Base-by-base conservation (phyloP, 192 early-diverging fungal species). In the Coemansia reversa region DNA sequence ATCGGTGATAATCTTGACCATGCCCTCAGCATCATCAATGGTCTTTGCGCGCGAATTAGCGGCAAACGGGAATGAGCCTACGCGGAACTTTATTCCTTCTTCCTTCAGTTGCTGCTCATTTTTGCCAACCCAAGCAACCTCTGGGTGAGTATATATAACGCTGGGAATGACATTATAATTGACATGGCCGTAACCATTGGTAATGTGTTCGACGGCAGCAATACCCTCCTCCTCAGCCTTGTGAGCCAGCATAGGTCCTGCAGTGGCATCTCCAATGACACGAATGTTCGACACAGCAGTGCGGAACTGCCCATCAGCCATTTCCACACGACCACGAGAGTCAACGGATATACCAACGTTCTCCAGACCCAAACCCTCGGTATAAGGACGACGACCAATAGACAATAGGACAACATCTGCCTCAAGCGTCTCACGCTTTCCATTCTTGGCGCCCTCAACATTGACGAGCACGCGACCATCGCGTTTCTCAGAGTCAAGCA, bases 211-310 rank as follows among this genome's bases (percentile, higher is more conserved):
- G 63, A 90, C 93, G 60, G 90, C 93, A 29, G 97, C 97, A 77
- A 98, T 96, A 74, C 95, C 95, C 78, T 98, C 97, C 81, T 98
- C 97, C 82, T 98, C 97, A 51, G 97, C 94, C 86, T 98, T 98
- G 92, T 98, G 97, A 20, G 97, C 97, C 74, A 98, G 88, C 97
- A 98, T 98, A 55, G 94, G 90, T 61, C 97, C 97, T 60, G 90
- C 87, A 62, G 94, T 96, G 48, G 90, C 97, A 82, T 98, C 97
- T 74, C 97, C 97, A 71, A 98, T 96, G 63, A 93, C 94, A 65
- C 91, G 88, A 76, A 98, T 93, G 83, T 86, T 87, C 61, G 89
- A 71, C 57, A 95, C 89, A 32, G 88, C 86, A 57, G 96, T 98
- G 80, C 90, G 89, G 73, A 79, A 76, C 66, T 73, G 62, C 54